Evolutionary conservation across 768 basidiomycete species (phyloP).

Genomic region (Mycena polygramma): DNA sequence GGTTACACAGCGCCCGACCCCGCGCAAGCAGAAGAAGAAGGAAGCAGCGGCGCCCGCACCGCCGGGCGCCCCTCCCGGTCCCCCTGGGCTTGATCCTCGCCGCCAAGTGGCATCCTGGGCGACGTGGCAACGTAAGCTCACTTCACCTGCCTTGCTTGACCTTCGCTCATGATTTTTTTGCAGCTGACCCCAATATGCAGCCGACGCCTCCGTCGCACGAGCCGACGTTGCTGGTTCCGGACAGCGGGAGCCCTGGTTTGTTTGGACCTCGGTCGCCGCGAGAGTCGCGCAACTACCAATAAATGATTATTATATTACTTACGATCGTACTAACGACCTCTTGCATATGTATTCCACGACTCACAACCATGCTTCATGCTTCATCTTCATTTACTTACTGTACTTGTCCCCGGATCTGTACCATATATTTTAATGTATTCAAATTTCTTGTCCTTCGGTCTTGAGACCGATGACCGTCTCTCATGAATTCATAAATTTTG

Average conservation of each 20-base stretch:
- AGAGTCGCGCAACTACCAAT: background rate
- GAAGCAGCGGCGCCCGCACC: constrained; percentile 47
- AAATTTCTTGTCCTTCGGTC: constrained; percentile 13
- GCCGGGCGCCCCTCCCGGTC: constrained; percentile 39
- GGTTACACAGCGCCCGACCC: constrained; percentile 50
- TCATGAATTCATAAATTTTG: too few relatives aligned
- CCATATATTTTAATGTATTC: constrained; percentile 24
- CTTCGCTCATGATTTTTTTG: constrained; percentile 7
- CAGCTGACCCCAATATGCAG: constrained; percentile 69
- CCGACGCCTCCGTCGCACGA: constrained; percentile 75
- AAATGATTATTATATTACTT: background rate
- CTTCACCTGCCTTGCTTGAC: constrained; percentile 6
- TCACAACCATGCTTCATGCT: constrained; percentile 10
- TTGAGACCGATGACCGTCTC: background rate
- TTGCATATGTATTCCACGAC: background rate
- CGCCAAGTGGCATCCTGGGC: constrained; percentile 67
- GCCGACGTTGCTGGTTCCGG: constrained; percentile 73
- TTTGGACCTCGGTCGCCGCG: constrained; percentile 83
- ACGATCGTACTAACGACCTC: background rate
- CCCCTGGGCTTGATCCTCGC: constrained; percentile 56
- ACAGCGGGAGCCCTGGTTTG: constrained; percentile 71
- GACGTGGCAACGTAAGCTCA: constrained; percentile 71
- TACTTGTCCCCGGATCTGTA: constrained; percentile 2
- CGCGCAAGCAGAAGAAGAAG: constrained; percentile 62
- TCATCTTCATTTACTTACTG: background rate